phyloP scores from a whole-genome alignment of 305 asterid genomes.

The Lippia alba region DNA sequence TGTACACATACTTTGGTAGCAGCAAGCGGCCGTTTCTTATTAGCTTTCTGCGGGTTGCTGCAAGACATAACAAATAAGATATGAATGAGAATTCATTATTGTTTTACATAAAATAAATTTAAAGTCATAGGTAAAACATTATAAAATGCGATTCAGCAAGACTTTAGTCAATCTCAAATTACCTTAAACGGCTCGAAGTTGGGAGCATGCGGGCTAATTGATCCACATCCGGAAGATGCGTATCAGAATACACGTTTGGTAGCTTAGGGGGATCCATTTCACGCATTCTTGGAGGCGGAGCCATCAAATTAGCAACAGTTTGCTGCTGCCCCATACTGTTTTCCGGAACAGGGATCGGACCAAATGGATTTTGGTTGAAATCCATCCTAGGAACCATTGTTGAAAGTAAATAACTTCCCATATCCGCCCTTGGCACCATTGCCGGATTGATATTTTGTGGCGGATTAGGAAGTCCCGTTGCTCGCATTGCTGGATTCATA shows the following conservation, averaged over 20 bases:
- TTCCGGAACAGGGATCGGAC: slow-evolving; percentile 15
- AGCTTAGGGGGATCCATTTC: slow-evolving; percentile 37
- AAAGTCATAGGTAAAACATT: not conserved
- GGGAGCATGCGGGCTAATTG: slow-evolving; percentile 31
- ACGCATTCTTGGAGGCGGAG: slow-evolving; percentile 29
- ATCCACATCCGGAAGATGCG: slow-evolving; percentile 31
- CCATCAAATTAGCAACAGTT: slow-evolving; percentile 20
- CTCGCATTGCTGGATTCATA: slow-evolving; percentile 2
- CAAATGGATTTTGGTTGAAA: not conserved
- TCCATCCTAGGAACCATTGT: not conserved
- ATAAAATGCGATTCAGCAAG: not conserved
- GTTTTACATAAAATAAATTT: not conserved
- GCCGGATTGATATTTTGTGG: not conserved
- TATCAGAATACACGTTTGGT: slow-evolving; percentile 32
- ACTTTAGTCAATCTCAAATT: slow-evolving; percentile 10
- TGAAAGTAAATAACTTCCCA: slow-evolving; percentile 22
- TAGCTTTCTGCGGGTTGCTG: slow-evolving; percentile 34
- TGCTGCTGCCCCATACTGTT: slow-evolving; percentile 20
- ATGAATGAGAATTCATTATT: not conserved
- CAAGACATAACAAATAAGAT: slow-evolving; percentile 24
- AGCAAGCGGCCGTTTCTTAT: slow-evolving; percentile 27
- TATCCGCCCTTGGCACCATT: slow-evolving; percentile 18
- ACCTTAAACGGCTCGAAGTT: slow-evolving; percentile 42
- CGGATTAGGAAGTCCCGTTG: slow-evolving; percentile 26
- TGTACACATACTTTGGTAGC: slow-evolving; percentile 28